Evolutionary conservation across 371 early-diverging fungal species (phyloP).

Genomic region (Rhizopus delemar): DNA sequence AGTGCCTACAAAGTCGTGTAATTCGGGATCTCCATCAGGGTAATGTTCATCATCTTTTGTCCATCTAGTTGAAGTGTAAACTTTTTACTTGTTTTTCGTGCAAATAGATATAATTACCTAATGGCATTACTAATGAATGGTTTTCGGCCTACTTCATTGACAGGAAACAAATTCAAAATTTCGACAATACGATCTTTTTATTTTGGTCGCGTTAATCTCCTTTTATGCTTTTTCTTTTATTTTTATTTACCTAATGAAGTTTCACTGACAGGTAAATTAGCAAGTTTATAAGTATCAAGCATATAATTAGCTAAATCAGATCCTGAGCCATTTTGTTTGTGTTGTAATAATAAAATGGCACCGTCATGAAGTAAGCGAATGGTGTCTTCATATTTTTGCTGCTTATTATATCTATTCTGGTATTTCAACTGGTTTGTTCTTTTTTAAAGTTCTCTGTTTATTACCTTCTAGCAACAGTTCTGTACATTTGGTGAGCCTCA

Average conservation of each 20-base stretch:
- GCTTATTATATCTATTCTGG: constrained; percentile 73
- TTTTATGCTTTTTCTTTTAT: constrained; percentile 11
- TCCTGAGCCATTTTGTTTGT: constrained; percentile 83
- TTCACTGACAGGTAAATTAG: constrained; percentile 70
- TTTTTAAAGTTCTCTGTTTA: not conserved
- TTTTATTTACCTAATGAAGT: constrained; percentile 61
- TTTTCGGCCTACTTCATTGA: constrained; percentile 46
- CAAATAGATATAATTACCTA: constrained; percentile 26
- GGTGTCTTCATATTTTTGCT: constrained; percentile 76
- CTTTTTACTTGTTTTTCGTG: too few species aligned
- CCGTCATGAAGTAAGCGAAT: constrained; percentile 80
- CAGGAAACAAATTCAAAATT: constrained; percentile 47
- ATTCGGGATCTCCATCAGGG: constrained; percentile 75
- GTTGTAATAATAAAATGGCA: constrained; percentile 72
- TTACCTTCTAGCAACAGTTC: constrained; percentile 86
- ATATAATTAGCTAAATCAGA: constrained; percentile 81
- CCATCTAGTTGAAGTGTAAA: constrained; percentile 57
- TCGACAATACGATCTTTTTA: constrained; percentile 59
- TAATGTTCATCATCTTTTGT: constrained; percentile 59
- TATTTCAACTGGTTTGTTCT: not conserved
- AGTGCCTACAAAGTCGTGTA: constrained; percentile 85
- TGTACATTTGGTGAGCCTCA: constrained; percentile 92
- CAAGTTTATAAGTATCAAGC: constrained; percentile 77
- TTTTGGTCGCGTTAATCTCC: not conserved
- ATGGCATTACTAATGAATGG: constrained; percentile 47